A percentile compares a stretch with the other conserved stretches of the same genome.
Evolutionary conservation across 768 basidiomycete species (phyloP).

Genomic region (Paxillus involutus): DNA sequence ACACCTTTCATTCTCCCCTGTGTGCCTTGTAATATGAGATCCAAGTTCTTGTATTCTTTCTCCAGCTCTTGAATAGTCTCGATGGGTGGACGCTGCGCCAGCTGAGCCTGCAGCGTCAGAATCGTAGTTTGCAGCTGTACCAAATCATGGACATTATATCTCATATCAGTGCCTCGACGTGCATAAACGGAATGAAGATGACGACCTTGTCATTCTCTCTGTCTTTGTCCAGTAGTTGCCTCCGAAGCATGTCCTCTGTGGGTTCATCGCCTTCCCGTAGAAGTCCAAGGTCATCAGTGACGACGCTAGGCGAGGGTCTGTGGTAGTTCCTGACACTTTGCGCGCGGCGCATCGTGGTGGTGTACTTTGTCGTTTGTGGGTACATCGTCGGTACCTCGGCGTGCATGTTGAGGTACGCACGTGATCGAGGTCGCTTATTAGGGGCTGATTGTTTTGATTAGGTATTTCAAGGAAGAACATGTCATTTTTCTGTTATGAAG

Average conservation of each 20-base stretch:
- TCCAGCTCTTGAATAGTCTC: constrained; percentile 65
- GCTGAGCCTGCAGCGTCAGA: constrained; percentile 60
- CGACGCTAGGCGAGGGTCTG: constrained; percentile 46
- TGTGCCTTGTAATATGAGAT: constrained; percentile 74
- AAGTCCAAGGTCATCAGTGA: constrained; percentile 56
- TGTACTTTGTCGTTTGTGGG: not conserved
- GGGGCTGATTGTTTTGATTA: not conserved
- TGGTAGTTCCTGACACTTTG: constrained; percentile 61
- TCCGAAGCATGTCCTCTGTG: constrained; percentile 59
- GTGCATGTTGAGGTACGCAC: not conserved
- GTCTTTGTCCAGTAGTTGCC: constrained; percentile 65
- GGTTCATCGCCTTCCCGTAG: constrained; percentile 61
- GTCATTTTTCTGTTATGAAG: not conserved
- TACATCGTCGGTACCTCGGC: not conserved
- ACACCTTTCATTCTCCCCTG: constrained; percentile 84
- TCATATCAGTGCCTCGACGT: not conserved
- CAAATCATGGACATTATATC: not conserved
- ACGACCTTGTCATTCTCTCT: constrained; percentile 68
- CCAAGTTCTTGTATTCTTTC: constrained; percentile 74
- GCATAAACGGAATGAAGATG: not conserved
- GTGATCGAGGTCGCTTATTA: not conserved
- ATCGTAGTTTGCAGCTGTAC: constrained; percentile 62
- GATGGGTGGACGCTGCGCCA: constrained; percentile 65
- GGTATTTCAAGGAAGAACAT: not conserved
- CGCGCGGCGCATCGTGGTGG: constrained; percentile 52